These are phyloP conservation scores for Aspergillus fumigatiaffinis DNA, from an alignment of 2,329 filamentous ascomycete genomes.

Conservation along the genomic window DNA sequence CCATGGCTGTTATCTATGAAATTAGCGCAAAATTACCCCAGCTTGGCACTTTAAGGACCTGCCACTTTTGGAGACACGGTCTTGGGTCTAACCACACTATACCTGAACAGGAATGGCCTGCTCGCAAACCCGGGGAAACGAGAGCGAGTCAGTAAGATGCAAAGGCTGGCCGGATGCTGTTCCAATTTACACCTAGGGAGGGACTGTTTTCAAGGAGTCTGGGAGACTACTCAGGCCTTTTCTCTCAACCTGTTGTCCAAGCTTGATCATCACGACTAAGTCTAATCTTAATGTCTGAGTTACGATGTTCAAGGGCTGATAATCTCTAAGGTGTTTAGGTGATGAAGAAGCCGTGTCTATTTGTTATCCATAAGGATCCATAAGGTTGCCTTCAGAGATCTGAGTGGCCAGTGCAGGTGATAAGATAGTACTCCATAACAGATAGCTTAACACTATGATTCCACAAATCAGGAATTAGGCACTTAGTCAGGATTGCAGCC, in stretches of 20 bases:
- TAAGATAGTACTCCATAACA: neutral
- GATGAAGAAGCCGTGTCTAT: too few species aligned
- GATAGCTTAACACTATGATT: too few species aligned
- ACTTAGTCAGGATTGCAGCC: neutral
- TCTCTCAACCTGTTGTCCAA: too few species aligned
- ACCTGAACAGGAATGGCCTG: neutral
- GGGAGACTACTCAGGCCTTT: too few species aligned
- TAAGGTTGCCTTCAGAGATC: neutral
- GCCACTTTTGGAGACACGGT: constrained; percentile 7
- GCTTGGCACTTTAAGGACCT: constrained; percentile 12
- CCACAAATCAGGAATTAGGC: neutral
- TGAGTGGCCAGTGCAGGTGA: neutral
- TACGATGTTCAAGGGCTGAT: too few species aligned
- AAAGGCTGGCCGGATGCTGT: neutral
- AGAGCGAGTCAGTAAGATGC: too few species aligned
- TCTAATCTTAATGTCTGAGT: too few species aligned
- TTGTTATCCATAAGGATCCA: too few species aligned
- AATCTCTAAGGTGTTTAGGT: too few species aligned
- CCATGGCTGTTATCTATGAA: neutral
- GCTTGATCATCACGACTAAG: too few species aligned
- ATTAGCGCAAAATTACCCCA: constrained; percentile 6
- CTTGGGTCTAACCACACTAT: neutral
- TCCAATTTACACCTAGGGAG: neutral
- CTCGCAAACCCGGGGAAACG: neutral
- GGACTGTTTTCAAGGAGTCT: too few species aligned